Base-by-base conservation (phyloP, 495 filamentous ascomycete species). In the Hyaloscypha bicolor region DNA sequence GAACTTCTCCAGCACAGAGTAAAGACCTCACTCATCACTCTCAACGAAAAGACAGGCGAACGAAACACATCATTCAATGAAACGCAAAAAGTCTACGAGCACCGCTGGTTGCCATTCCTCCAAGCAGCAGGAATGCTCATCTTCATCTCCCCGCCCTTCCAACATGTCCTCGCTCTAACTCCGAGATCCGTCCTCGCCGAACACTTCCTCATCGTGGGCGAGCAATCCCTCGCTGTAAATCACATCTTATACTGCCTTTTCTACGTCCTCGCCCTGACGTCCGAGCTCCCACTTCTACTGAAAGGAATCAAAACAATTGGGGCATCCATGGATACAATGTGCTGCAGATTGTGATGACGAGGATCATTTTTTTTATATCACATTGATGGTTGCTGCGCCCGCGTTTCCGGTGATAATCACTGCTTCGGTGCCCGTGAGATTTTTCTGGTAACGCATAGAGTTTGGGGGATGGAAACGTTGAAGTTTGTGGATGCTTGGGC, bases 171-270 rank as follows among this genome's bases (percentile, higher is more conserved):
- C 19, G 89, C 89, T 2, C 77, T 91, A 64, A 90, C 89, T 0
- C 88, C 87, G 0, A 91, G 87, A 1, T 88, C 85, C 48, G 89
- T 91, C 8, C 79, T 91, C 1, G 89, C 88, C 0, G 89, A 88
- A 1, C 76, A 91, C 14, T 91, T 91, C 72, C 76, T 92, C 61
- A 91, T 90, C 75, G 91, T 91, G 89, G 89, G 88, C 11, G 87
- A 91, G 69, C 89, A 92, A 69, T 88, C 85, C 53, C 76, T 91
- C n/a, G 83, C 82, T 14, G 85, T 89, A 9, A 91, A 91, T 69
- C 88, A 88, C 0, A 89, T 91, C 42, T 75, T 91, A 9, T 86
- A 83, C 67, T 85, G 88, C 14, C 84, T 87, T 60, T 87, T 87
- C 68, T 80, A 89, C 64, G 76, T 91, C 12, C 76, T 91, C 11